Conservation (phyloP, 805 yeast genomes). For the Candida manassasensis region DNA sequence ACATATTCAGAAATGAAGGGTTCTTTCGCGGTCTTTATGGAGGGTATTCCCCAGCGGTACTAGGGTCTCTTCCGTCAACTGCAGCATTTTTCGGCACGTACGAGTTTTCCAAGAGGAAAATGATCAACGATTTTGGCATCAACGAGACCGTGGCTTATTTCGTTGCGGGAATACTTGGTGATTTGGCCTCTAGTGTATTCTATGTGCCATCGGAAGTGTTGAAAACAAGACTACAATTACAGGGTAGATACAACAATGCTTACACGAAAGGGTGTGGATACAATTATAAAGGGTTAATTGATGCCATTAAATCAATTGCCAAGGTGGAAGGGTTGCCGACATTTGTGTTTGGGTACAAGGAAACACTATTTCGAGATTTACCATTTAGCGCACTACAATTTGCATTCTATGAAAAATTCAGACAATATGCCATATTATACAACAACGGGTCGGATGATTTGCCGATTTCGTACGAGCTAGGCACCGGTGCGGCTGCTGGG, state of each 20-base stretch:
- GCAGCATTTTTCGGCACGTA: conserved; percentile 92
- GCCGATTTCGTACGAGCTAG: conserved; percentile 57
- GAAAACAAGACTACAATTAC: conserved; percentile 89
- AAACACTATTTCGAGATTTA: conserved; percentile 85
- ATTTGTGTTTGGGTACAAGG: conserved; percentile 86
- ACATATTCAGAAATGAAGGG: conserved; percentile 84
- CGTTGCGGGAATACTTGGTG: conserved; percentile 89
- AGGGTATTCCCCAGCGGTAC: conserved; percentile 87
- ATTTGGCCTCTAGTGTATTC: conserved; percentile 77
- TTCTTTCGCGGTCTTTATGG: conserved; percentile 78
- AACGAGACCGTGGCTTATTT: conserved; percentile 81
- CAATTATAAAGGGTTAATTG: conserved; percentile 69
- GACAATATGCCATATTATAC: conserved; percentile 52
- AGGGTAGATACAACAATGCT: conserved; percentile 81
- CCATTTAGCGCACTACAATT: conserved; percentile 96
- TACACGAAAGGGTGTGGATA: conserved; percentile 71
- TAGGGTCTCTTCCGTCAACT: conserved; percentile 92
- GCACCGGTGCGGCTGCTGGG: conserved; percentile 95
- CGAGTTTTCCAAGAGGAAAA: conserved; percentile 68
- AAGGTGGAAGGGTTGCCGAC: conserved; percentile 70
- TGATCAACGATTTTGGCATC: conserved; percentile 57
- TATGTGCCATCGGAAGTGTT: conserved; percentile 95
- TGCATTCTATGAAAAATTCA: conserved; percentile 86
- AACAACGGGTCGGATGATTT: conserved; percentile 37
- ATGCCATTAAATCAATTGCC: conserved; percentile 65